These are phyloP conservation scores for Petrea volubilis DNA, from an alignment of 257 asterid genomes.

Conservation along the genomic window DNA sequence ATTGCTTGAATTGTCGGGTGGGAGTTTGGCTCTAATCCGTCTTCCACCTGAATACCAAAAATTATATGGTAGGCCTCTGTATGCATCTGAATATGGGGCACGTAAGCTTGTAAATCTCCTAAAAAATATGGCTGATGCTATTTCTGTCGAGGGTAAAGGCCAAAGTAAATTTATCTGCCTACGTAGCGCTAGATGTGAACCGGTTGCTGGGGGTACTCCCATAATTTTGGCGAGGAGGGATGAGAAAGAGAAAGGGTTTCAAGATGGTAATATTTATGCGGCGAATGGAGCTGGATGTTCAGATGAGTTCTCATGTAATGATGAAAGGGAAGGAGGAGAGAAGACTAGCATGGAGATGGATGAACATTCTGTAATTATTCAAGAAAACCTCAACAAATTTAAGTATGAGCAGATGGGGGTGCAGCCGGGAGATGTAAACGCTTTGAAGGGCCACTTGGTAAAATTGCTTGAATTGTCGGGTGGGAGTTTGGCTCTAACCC, in stretches of 20 bases:
- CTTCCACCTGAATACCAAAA: slow-evolving; percentile 63
- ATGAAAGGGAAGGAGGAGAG: slow-evolving; percentile 2
- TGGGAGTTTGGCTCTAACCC: slow-evolving; percentile 54
- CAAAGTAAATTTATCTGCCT: slow-evolving; percentile 48
- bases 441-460: slow-evolving; percentile 61
- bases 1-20: slow-evolving; percentile 62
- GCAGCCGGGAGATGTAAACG: slow-evolving; percentile 68
- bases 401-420: slow-evolving; percentile 68
- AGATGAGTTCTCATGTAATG: slow-evolving; percentile 53
- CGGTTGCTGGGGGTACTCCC: slow-evolving; percentile 29
- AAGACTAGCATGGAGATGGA: slow-evolving; percentile 19
- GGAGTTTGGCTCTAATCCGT: slow-evolving; percentile 51
- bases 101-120: slow-evolving; percentile 61
- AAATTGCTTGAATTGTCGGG: slow-evolving; percentile 61
- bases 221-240: slow-evolving; percentile 39
- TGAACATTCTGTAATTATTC: slow-evolving; percentile 13
- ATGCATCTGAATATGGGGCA: slow-evolving; percentile 54
- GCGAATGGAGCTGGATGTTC: no score
- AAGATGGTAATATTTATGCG: no score
- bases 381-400: slow-evolving; percentile 41
- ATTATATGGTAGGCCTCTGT: slow-evolving; percentile 63
- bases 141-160: slow-evolving; percentile 52
- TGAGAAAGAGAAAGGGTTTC: slow-evolving; percentile 39
- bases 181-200: slow-evolving; percentile 33
- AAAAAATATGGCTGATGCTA: slow-evolving; percentile 55